A percentile compares a stretch with the other conserved stretches of the same genome.
Conservation (phyloP, 345 rosid genomes). For the Arabidopsis suecica region DNA sequence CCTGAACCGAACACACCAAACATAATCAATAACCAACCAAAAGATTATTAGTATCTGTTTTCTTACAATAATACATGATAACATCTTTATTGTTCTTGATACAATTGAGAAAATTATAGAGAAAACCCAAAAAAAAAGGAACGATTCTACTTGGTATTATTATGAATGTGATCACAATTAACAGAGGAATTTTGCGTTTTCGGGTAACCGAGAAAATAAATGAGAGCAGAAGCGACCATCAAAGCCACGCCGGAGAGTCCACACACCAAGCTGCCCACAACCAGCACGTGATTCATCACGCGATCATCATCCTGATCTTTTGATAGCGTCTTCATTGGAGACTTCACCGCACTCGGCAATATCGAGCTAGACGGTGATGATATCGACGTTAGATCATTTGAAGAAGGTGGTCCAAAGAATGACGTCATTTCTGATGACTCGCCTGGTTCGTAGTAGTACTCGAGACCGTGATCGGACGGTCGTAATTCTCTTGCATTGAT, state of each 20-base stretch:
- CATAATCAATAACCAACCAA: slow-evolving; percentile 13
- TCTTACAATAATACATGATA: neutral
- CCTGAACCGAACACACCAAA: slow-evolving; percentile 1
- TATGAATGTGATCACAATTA: slow-evolving; percentile 23
- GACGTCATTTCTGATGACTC: slow-evolving; percentile 58
- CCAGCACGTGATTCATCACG: slow-evolving; percentile 40
- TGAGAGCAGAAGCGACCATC: slow-evolving; percentile 45
- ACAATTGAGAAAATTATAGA: neutral
- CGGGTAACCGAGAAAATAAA: slow-evolving; percentile 30
- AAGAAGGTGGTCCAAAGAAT: slow-evolving; percentile 55
- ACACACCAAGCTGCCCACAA: slow-evolving; percentile 44
- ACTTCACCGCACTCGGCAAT: slow-evolving; percentile 44
- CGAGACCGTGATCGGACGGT: slow-evolving; percentile 78
- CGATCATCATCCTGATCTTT: slow-evolving; percentile 12
- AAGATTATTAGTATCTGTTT: neutral
- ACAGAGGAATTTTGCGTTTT: slow-evolving; percentile 18
- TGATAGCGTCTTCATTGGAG: slow-evolving; percentile 20
- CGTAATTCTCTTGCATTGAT: slow-evolving; percentile 57
- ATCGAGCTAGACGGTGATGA: slow-evolving; percentile 30
- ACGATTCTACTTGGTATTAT: slow-evolving; percentile 13
- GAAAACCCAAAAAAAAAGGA: neutral
- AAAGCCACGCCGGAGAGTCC: slow-evolving; percentile 40
- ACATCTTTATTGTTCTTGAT: slow-evolving; percentile 11
- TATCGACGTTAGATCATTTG: slow-evolving; percentile 6
- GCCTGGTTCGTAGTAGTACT: slow-evolving; percentile 52